These are phyloP conservation scores for Chlorencoelia australis DNA, from an alignment of 2,329 filamentous ascomycete genomes.

Conservation along the genomic window DNA sequence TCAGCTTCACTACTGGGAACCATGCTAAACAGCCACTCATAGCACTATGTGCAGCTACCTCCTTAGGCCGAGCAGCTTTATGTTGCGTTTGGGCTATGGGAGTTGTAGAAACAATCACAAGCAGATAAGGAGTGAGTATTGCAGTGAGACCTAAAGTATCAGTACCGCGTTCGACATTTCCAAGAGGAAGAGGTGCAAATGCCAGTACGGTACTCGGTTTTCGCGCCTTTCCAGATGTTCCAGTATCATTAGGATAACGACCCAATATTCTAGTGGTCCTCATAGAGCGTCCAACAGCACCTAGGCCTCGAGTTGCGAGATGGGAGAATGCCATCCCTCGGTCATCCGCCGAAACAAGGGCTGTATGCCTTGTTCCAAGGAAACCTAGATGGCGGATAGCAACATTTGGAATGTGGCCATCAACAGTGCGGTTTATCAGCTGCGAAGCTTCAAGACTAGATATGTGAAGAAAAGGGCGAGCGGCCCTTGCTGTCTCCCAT, in stretches of 20 bases:
- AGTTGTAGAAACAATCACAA: constrained; percentile 95
- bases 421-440: constrained; percentile 53
- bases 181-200: constrained; percentile 80
- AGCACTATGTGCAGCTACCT: constrained; percentile 78
- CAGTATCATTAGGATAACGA: constrained; percentile 67
- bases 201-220: constrained; percentile 94
- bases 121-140: constrained; percentile 86
- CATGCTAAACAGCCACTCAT: constrained; percentile 92
- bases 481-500: constrained; percentile 80
- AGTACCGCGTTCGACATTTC: constrained; percentile 84
- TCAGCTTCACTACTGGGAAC: constrained; percentile 93
- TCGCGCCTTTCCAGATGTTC: constrained; percentile 51
- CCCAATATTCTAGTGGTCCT: constrained; percentile 87
- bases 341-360: constrained; percentile 89
- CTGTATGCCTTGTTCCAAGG: constrained; percentile 84
- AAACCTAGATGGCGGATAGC: constrained; percentile 89
- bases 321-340: constrained; percentile 98
- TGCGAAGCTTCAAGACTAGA: constrained; percentile 61
- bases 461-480: constrained; percentile 81
- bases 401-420: constrained; percentile 73
- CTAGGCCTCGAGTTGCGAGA: constrained; percentile 82
- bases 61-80: constrained; percentile 84
- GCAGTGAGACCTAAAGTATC: constrained; percentile 86
- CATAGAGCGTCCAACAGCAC: constrained; percentile 72
- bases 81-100: constrained; percentile 94